Evolutionary conservation across 495 filamentous ascomycete species (phyloP).

Genomic region (Lasiosphaeria hispida): DNA sequence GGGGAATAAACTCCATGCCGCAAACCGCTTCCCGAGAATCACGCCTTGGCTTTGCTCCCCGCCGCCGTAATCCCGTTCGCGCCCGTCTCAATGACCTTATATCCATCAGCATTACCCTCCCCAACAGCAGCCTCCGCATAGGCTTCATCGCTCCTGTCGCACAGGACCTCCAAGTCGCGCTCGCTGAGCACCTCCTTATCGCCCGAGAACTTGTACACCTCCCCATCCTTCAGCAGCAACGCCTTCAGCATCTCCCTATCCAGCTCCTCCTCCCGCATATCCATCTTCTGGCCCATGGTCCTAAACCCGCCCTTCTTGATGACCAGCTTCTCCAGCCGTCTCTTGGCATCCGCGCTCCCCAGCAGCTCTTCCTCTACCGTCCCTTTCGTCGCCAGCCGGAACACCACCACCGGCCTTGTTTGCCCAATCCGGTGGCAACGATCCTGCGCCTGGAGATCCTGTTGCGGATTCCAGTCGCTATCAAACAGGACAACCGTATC

Average conservation of each 20-base stretch:
- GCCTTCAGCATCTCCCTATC: constrained; percentile 59
- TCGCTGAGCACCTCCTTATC: constrained; percentile 67
- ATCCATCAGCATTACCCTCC: constrained; percentile 59
- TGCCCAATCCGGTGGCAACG: constrained; percentile 94
- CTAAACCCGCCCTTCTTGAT: constrained; percentile 86
- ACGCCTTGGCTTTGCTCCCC: constrained; percentile 9
- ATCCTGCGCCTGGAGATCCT: constrained; percentile 94
- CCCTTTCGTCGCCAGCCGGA: constrained; percentile 86
- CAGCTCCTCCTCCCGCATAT: constrained; percentile 45
- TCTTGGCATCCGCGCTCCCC: constrained; percentile 85
- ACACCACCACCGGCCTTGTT: constrained; percentile 88
- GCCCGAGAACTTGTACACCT: constrained; percentile 57
- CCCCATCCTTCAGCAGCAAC: constrained; percentile 61
- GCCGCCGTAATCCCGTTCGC: constrained; percentile 42
- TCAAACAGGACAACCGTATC: constrained; percentile 97
- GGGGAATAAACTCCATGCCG: not conserved
- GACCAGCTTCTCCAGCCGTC: constrained; percentile 89
- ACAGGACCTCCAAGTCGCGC: constrained; percentile 72
- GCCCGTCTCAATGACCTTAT: constrained; percentile 66
- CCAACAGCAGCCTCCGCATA: constrained; percentile 77
- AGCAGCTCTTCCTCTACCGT: constrained; percentile 90
- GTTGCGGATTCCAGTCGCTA: constrained; percentile 96
- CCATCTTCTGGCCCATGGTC: constrained; percentile 59
- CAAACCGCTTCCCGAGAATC: not conserved
- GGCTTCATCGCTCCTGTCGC: constrained; percentile 76